Evolutionary conservation across 208 protist species (phyloP).

Genomic region (Leishmania lainsoni): DNA sequence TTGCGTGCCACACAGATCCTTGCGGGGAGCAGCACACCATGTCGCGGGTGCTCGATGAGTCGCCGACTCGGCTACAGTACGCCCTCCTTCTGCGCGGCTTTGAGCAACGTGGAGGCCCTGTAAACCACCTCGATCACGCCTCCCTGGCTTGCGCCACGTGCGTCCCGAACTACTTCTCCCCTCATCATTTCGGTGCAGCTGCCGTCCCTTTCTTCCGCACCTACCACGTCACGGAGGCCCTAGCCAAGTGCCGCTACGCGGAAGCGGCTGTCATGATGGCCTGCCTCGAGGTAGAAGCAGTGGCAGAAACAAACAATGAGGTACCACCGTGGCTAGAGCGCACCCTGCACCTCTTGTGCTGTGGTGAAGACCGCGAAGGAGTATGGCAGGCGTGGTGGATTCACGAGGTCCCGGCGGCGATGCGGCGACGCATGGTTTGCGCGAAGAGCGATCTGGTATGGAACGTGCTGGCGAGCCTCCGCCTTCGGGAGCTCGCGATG

Average conservation of each 20-base stretch:
- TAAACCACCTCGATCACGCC: conserved; percentile 39
- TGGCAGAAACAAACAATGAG: not conserved
- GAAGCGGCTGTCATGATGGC: conserved; percentile 71
- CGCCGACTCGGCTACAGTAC: conserved; percentile 60
- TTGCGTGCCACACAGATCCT: conserved; percentile 20
- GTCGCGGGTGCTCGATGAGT: conserved; percentile 2
- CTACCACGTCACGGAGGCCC: conserved; percentile 68
- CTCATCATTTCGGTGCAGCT: conserved; percentile 60
- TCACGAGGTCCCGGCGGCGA: conserved; percentile 34
- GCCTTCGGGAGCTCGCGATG: conserved; percentile 39
- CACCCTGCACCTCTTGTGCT: conserved; percentile 37
- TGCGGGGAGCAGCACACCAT: conserved; percentile 9
- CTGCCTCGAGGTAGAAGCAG: conserved; percentile 27
- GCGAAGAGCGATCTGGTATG: conserved; percentile 58
- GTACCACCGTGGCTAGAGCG: conserved; percentile 14
- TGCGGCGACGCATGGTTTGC: conserved; percentile 31
- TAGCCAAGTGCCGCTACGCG: conserved; percentile 37
- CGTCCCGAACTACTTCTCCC: conserved; percentile 79
- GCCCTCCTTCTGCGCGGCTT: conserved; percentile 70
- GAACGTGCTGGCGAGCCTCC: conserved; percentile 79
- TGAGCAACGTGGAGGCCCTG: conserved; percentile 23
- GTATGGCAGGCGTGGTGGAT: conserved; percentile 53
- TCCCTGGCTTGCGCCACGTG: conserved; percentile 26
- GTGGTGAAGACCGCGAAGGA: conserved; percentile 59
- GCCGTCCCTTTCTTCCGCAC: conserved; percentile 54